Conservation (phyloP, 371 early-diverging fungal species). For the Mucor irregularis region DNA sequence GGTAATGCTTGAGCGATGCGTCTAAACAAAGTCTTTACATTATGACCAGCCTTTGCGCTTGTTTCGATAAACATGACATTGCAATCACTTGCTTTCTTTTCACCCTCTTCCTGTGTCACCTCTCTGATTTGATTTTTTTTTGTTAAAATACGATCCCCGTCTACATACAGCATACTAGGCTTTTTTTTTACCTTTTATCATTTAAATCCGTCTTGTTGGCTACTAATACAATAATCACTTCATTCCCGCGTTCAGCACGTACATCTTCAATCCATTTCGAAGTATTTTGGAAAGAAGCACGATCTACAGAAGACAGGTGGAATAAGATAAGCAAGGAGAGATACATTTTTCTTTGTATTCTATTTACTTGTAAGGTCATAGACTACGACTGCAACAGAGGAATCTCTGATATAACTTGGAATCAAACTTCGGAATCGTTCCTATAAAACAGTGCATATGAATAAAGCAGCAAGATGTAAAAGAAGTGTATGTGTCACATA, state of each 20-base stretch:
- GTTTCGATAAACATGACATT: conserved; percentile 96
- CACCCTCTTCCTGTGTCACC: conserved; percentile 93
- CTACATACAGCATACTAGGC: neutral
- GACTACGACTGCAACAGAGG: conserved; percentile 97
- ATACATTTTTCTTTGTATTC: neutral
- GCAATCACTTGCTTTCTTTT: conserved; percentile 89
- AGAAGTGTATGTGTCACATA: conserved; percentile 32
- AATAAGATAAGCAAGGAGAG: neutral
- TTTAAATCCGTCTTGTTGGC: conserved; percentile 98
- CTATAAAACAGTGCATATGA: conserved; percentile 31
- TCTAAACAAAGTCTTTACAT: conserved; percentile 89
- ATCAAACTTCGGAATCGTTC: conserved; percentile 96
- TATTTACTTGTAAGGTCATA: conserved; percentile 90
- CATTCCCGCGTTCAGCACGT: conserved; percentile 92
- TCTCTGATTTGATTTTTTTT: conserved; percentile 57
- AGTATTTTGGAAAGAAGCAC: conserved; percentile 91
- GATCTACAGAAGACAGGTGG: too few species aligned
- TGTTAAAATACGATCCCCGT: neutral
- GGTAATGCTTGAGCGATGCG: conserved; percentile 94
- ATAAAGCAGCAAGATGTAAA: neutral
- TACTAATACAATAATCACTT: conserved; percentile 95
- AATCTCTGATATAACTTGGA: conserved; percentile 97
- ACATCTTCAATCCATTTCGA: conserved; percentile 98
- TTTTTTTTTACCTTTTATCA: conserved; percentile 71
- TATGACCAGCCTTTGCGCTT: conserved; percentile 94